Conservation (phyloP, 371 early-diverging fungal genomes). For the Umbelopsis sp. region DNA sequence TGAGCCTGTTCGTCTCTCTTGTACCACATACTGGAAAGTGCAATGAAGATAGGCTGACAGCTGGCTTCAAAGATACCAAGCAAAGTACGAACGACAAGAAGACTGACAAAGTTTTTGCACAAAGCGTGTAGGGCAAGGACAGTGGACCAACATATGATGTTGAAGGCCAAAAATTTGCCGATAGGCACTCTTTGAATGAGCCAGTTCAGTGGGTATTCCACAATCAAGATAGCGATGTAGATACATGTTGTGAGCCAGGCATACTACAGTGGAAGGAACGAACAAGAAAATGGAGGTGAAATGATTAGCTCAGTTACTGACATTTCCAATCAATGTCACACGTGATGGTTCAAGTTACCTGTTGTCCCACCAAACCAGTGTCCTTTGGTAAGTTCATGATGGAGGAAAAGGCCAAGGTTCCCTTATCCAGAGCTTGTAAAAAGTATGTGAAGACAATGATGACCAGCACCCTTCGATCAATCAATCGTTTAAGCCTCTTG, state of each 20-base stretch:
- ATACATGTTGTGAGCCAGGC: conserved; percentile 35
- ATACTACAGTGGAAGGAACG: conserved; percentile 19
- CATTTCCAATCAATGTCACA: not conserved
- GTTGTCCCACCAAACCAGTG: conserved; percentile 25
- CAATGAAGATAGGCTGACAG: conserved; percentile 29
- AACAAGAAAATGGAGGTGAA: not conserved
- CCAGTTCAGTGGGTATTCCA: conserved; percentile 35
- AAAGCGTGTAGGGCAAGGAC: conserved; percentile 26
- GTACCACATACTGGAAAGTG: conserved; percentile 28
- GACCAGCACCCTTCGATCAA: conserved; percentile 24
- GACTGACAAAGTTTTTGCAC: conserved; percentile 28
- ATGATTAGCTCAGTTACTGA: not conserved
- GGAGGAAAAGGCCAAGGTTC: conserved; percentile 30
- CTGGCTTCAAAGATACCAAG: conserved; percentile 35
- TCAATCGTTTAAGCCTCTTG: conserved; percentile 22
- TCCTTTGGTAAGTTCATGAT: conserved; percentile 30
- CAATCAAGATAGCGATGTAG: conserved; percentile 30
- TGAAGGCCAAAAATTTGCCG: conserved; percentile 30
- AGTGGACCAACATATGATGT: conserved; percentile 27
- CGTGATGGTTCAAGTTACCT: conserved; percentile 20
- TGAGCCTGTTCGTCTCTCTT: conserved; percentile 20
- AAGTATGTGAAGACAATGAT: conserved; percentile 31
- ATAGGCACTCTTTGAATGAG: conserved; percentile 30
- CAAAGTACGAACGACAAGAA: conserved; percentile 27
- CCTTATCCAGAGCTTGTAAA: conserved; percentile 33